phyloP scores from a whole-genome alignment of 2,329 filamentous ascomycete species.

The Fusarium azukiicola region DNA sequence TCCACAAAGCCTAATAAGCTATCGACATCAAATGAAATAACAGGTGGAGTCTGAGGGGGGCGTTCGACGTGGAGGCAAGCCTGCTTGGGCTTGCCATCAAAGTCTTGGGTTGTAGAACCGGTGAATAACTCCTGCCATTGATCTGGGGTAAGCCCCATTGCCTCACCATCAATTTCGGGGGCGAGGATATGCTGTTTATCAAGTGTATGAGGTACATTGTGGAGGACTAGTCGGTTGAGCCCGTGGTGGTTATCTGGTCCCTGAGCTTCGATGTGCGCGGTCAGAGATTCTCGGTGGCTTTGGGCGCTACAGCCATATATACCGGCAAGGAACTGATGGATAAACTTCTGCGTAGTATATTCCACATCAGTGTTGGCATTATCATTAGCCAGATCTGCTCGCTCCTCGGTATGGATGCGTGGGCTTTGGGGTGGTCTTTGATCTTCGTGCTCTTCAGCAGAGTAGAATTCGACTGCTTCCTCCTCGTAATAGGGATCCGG shows the following conservation, averaged over 20 bases:
- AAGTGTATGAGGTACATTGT: background rate
- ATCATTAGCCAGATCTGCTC: background rate
- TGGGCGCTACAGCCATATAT: background rate
- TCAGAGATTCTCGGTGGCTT: constrained; percentile 6
- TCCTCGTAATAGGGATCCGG: constrained; percentile 17
- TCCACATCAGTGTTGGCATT: background rate
- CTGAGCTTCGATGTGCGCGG: background rate
- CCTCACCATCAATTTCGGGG: background rate
- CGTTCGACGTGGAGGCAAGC: background rate
- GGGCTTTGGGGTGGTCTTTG: background rate
- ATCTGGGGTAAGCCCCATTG: background rate
- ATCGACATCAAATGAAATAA: constrained; percentile 25
- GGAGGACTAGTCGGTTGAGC: background rate
- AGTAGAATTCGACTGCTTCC: background rate
- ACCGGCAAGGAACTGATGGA: background rate
- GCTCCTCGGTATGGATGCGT: background rate
- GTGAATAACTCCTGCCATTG: constrained; percentile 1
- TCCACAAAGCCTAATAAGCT: constrained; percentile 26
- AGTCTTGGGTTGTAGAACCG: background rate
- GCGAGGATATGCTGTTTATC: background rate
- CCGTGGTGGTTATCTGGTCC: constrained; percentile 3
- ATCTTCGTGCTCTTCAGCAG: constrained; percentile 7
- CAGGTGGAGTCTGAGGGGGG: background rate
- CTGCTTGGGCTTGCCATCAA: background rate
- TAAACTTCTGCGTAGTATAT: constrained; percentile 13